A percentile compares a stretch with the other conserved stretches of the same genome.
Conservation (phyloP, 192 early-diverging fungal genomes). For the Dispira simplex region DNA sequence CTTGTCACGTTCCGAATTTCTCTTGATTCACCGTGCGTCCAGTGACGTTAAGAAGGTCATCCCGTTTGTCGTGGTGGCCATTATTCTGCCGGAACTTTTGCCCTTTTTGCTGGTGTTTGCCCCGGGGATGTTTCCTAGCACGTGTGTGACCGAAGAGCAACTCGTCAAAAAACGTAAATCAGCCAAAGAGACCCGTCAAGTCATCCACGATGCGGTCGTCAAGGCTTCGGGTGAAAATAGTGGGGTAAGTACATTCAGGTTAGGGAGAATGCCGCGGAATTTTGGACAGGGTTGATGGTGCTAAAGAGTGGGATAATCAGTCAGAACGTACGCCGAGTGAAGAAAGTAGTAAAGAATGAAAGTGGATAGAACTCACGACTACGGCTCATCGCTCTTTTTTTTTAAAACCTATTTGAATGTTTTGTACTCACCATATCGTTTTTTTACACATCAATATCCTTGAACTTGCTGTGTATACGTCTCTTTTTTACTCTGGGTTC, state of each 20-base stretch:
- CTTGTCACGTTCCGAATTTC: background rate
- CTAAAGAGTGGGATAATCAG: background rate
- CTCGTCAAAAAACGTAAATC: background rate
- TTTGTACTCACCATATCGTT: too few relatives aligned
- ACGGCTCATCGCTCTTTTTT: too few relatives aligned
- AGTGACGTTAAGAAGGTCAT: background rate
- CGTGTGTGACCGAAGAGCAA: background rate
- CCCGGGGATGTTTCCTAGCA: slow-evolving; percentile 5
- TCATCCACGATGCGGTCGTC: slow-evolving; percentile 3
- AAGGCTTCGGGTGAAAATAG: background rate
- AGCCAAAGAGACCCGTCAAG: background rate
- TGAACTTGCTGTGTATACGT: too few relatives aligned
- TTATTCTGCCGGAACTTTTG: background rate
- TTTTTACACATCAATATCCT: too few relatives aligned
- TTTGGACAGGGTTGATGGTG: background rate
- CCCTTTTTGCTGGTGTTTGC: background rate
- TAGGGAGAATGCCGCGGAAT: background rate
- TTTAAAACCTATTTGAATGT: too few relatives aligned
- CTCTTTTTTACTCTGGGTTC: too few relatives aligned
- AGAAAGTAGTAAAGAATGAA: too few relatives aligned
- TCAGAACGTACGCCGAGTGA: background rate
- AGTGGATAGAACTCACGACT: background rate
- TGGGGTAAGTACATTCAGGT: background rate
- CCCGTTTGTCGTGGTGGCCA: slow-evolving; percentile 4
- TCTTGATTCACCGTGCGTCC: background rate